Percentiles rank a stretch among this genome's conserved stretches.
Conservation (phyloP, 257 asterid species). For the Mentha longifolia region DNA sequence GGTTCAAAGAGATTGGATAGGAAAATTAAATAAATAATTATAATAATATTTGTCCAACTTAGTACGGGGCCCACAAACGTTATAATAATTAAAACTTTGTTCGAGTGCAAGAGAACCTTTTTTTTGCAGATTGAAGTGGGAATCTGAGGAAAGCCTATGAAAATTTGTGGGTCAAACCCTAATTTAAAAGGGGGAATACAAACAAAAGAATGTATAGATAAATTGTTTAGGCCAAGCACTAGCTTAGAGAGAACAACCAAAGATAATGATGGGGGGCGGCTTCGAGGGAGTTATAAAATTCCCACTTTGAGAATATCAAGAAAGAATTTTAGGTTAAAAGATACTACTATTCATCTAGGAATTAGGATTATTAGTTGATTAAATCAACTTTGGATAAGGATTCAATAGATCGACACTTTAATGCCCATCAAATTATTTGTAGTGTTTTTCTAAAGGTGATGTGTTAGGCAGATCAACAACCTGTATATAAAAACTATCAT, state of each 20-base stretch:
- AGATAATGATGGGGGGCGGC: constrained; percentile 31
- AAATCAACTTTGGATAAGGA: constrained; percentile 15
- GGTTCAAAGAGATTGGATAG: constrained; percentile 39
- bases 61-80: constrained; percentile 33
- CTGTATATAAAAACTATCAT: too few species aligned
- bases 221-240: constrained; percentile 9
- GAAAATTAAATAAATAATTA: not conserved
- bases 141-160: constrained; percentile 37
- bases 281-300: not conserved
- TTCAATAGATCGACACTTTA: not conserved
- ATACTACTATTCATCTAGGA: not conserved
- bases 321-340: constrained; percentile 16
- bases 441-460: too few species aligned
- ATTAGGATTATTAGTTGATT: constrained; percentile 4
- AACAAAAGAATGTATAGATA: constrained; percentile 1
- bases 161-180: constrained; percentile 34
- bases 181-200: not conserved
- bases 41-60: not conserved
- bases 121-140: constrained; percentile 26
- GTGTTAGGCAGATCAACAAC: too few species aligned
- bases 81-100: constrained; percentile 23
- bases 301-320: not conserved
- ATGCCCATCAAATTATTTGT: not conserved
- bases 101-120: constrained; percentile 28
- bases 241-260: constrained; percentile 22